These are phyloP conservation scores for Russula foetens DNA, from an alignment of 768 basidiomycete species.

Conservation along the genomic window DNA sequence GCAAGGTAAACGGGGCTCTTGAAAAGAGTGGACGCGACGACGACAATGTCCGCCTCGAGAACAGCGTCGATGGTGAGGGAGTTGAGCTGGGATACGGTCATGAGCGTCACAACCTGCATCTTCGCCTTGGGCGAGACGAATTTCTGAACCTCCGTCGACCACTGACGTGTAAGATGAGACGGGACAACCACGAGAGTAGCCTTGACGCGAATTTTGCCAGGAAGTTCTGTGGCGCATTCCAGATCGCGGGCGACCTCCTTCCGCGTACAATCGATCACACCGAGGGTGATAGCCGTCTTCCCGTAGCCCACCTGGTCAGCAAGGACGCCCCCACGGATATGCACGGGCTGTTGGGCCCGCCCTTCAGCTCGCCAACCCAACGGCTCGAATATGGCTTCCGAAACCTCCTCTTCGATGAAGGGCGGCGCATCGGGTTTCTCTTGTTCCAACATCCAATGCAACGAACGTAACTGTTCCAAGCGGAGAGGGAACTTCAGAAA, in stretches of 20 bases:
- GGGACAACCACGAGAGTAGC: slow-evolving; percentile 84
- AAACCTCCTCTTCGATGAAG: slow-evolving; percentile 91
- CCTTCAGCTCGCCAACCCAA: slow-evolving; percentile 95
- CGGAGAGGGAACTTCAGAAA: slow-evolving; percentile 64
- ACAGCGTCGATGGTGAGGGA: slow-evolving; percentile 62
- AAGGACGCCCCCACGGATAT: slow-evolving; percentile 80
- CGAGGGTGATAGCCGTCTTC: slow-evolving; percentile 92
- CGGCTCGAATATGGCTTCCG: slow-evolving; percentile 79
- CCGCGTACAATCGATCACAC: slow-evolving; percentile 68
- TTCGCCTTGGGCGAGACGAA: slow-evolving; percentile 49
- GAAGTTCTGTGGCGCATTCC: slow-evolving; percentile 35
- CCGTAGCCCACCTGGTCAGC: slow-evolving; percentile 97
- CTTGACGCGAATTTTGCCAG: slow-evolving; percentile 68
- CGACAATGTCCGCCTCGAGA: slow-evolving; percentile 74
- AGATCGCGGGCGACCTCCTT: slow-evolving; percentile 53
- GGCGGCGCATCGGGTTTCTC: slow-evolving; percentile 57
- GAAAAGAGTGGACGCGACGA: slow-evolving; percentile 84
- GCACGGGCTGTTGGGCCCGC: slow-evolving; percentile 68
- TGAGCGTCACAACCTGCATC: slow-evolving; percentile 58
- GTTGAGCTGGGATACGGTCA: slow-evolving; percentile 65
- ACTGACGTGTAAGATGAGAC: slow-evolving; percentile 83
- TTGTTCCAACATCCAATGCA: slow-evolving; percentile 87
- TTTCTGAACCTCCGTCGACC: slow-evolving; percentile 79
- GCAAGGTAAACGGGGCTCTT: slow-evolving; percentile 66
- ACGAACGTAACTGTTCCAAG: slow-evolving; percentile 80